Conservation (phyloP, 176 grass and related monocot genomes). For the Stipa capillata region DNA sequence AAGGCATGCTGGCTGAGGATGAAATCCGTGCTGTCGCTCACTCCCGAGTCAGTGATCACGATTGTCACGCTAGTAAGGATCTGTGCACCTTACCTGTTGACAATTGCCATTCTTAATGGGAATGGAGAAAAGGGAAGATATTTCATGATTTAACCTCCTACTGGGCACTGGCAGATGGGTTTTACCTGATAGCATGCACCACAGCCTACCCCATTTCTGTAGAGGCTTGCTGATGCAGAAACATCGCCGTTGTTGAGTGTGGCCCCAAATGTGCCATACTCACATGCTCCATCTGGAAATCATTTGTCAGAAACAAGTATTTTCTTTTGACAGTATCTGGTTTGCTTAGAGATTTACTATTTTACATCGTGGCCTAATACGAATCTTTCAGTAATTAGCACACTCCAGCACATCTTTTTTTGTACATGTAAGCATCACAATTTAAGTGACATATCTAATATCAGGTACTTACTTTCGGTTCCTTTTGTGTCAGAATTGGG, state of each 20-base stretch:
- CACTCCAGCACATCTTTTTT: not conserved
- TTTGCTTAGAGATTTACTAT: not conserved
- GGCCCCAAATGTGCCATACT: constrained; percentile 44
- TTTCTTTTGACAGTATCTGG: not conserved
- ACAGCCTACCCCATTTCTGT: constrained; percentile 66
- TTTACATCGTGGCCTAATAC: not conserved
- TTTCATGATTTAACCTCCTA: not conserved
- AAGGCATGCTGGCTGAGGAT: constrained; percentile 57
- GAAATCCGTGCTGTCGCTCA: constrained; percentile 33
- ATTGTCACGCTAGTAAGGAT: constrained; percentile 34
- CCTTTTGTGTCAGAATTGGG: constrained; percentile 41
- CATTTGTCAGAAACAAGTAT: not conserved
- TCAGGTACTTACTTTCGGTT: constrained; percentile 31
- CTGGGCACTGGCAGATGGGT: not conserved
- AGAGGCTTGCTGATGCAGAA: constrained; percentile 51
- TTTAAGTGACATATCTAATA: not conserved
- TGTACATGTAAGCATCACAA: not conserved
- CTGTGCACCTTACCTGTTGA: constrained; percentile 40
- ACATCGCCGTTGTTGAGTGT: constrained; percentile 49
- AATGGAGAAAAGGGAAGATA: not conserved
- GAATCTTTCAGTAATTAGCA: too few relatives aligned
- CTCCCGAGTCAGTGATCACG: constrained; percentile 29
- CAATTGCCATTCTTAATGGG: not conserved
- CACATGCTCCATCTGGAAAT: constrained; percentile 49
- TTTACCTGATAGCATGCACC: constrained; percentile 65